A percentile compares a stretch with the other conserved stretches of the same genome.
phyloP scores from a whole-genome alignment of 768 basidiomycete genomes.

The Cytidiella melzeri region DNA sequence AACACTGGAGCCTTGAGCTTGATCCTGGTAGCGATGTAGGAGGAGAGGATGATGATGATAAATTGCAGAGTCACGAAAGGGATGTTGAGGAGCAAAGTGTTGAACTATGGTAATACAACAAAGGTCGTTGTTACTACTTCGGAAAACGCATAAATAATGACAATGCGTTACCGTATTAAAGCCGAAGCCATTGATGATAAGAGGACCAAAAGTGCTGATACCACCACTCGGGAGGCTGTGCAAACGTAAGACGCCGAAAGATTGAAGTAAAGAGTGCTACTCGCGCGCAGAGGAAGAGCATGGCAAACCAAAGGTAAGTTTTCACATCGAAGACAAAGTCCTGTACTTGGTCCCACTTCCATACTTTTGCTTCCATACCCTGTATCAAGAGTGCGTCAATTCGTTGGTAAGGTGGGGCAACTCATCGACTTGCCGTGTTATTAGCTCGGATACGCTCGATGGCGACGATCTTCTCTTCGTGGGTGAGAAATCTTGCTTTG shows the following conservation, averaged over 20 bases:
- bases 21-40: slow-evolving; percentile 30
- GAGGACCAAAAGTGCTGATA: slow-evolving; percentile 37
- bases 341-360: slow-evolving; percentile 40
- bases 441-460: slow-evolving; percentile 37
- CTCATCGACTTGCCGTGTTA: slow-evolving; percentile 25
- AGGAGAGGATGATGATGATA: slow-evolving; percentile 31
- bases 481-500: slow-evolving; percentile 34
- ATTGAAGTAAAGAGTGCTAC: too few relatives aligned
- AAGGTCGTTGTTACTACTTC: neutral
- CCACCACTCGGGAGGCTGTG: slow-evolving; percentile 33
- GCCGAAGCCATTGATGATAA: slow-evolving; percentile 39
- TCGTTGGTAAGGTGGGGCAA: neutral
- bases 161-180: slow-evolving; percentile 29
- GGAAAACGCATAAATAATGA: neutral
- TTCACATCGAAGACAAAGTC: slow-evolving; percentile 35
- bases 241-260: neutral
- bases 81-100: slow-evolving; percentile 44
- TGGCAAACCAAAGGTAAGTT: slow-evolving; percentile 36
- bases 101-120: slow-evolving; percentile 20
- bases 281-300: slow-evolving; percentile 37
- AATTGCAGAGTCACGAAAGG: slow-evolving; percentile 40
- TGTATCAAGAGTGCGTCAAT: neutral
- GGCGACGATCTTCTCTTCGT: slow-evolving; percentile 37
- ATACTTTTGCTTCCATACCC: slow-evolving; percentile 39
- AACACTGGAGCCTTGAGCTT: slow-evolving; percentile 37